Percentiles rank a stretch among this genome's conserved stretches.
These are phyloP conservation scores for Ophiocordyceps camponoti-leonardi DNA, from an alignment of 2,329 filamentous ascomycete genomes.

Conservation along the genomic window DNA sequence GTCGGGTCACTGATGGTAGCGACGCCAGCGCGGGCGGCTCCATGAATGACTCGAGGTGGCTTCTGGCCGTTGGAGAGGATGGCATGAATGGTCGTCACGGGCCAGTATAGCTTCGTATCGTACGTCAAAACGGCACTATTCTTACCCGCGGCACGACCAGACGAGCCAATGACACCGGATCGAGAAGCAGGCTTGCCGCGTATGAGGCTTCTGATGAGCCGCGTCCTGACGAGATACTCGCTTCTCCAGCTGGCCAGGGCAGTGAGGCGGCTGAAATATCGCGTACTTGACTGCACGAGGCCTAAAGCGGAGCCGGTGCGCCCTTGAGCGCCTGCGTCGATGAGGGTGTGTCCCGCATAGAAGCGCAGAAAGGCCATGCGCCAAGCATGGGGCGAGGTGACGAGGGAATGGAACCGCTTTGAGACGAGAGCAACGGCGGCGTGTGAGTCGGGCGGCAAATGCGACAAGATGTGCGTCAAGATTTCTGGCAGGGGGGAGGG, in stretches of 20 bases:
- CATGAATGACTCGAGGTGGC: conserved; percentile 66
- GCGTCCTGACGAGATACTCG: conserved; percentile 81
- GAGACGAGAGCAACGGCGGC: conserved; percentile 72
- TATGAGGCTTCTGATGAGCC: conserved; percentile 62
- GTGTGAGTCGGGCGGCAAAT: conserved; percentile 73
- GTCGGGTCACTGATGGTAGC: conserved; percentile 71
- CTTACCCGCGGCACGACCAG: conserved; percentile 41
- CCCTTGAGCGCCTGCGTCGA: conserved; percentile 16
- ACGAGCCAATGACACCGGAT: conserved; percentile 31
- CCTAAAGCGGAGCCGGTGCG: conserved; percentile 31
- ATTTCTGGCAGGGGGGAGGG: conserved; percentile 49
- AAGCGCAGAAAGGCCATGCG: conserved; percentile 79
- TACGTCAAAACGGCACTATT: conserved; percentile 66
- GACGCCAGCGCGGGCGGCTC: conserved; percentile 58
- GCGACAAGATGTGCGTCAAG: conserved; percentile 76
- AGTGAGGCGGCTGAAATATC: conserved; percentile 69
- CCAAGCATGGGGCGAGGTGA: conserved; percentile 89
- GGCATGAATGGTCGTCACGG: conserved; percentile 65
- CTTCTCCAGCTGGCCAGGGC: conserved; percentile 83
- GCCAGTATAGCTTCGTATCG: conserved; percentile 64
- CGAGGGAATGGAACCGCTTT: conserved; percentile 67
- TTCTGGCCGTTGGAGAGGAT: conserved; percentile 58
- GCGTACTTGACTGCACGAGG: conserved; percentile 50
- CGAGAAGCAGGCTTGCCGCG: conserved; percentile 61
- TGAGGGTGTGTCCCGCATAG: conserved; percentile 55